Percentiles rank a stretch among this genome's conserved stretches.
phyloP scores from a whole-genome alignment of 2,329 filamentous ascomycete species.

The Raffaelea ambrosiae region DNA sequence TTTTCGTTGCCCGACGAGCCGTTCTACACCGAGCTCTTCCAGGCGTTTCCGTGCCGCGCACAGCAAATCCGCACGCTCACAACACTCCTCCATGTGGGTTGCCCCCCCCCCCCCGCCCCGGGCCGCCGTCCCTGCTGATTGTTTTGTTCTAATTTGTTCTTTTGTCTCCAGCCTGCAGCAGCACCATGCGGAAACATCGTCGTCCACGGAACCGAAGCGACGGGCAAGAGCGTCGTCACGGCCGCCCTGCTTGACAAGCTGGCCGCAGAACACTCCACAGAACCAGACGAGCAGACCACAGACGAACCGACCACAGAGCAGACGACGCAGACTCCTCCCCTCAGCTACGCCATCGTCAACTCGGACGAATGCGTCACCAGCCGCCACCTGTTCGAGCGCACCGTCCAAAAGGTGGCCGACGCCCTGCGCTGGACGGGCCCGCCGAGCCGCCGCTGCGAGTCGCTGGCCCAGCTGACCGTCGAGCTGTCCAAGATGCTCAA shows the following conservation, averaged over 20 bases:
- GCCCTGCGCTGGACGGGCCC: slow-evolving; percentile 38
- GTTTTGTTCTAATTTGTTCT: neutral
- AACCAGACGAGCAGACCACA: slow-evolving; percentile 25
- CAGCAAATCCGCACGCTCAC: slow-evolving; percentile 50
- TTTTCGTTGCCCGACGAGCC: neutral
- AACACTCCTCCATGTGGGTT: slow-evolving; percentile 42
- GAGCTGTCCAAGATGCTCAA: slow-evolving; percentile 59
- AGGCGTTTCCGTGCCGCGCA: slow-evolving; percentile 48
- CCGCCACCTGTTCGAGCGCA: slow-evolving; percentile 68
- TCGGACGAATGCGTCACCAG: slow-evolving; percentile 70
- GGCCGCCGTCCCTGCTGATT: neutral
- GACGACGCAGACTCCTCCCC: no score
- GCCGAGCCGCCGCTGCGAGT: slow-evolving; percentile 62
- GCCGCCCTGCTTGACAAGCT: slow-evolving; percentile 49
- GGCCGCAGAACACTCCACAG: neutral
- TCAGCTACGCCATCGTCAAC: slow-evolving; percentile 55
- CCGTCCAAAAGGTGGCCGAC: slow-evolving; percentile 49
- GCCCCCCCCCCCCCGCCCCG: neutral
- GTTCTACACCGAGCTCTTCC: slow-evolving; percentile 21
- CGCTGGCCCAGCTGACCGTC: slow-evolving; percentile 65
- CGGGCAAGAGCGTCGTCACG: slow-evolving; percentile 72
- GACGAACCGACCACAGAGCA: neutral
- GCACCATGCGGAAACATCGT: slow-evolving; percentile 68
- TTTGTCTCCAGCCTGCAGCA: slow-evolving; percentile 42
- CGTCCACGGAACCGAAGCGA: slow-evolving; percentile 75